phyloP scores from a whole-genome alignment of 371 early-diverging fungal genomes.

The Circinella minor region DNA sequence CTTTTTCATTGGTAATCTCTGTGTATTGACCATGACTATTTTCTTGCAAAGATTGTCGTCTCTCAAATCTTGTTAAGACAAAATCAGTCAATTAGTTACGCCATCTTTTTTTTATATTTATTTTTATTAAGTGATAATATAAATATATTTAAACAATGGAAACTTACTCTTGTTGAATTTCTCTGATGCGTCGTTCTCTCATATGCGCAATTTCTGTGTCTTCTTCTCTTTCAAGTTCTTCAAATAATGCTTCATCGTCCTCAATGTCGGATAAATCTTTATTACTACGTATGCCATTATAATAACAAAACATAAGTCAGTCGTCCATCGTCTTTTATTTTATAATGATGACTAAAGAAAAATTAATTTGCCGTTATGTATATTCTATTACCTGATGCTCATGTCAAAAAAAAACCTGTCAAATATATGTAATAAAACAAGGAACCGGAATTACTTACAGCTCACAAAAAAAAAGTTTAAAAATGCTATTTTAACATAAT shows the following conservation, averaged over 20 bases:
- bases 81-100: no score
- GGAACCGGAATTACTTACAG: no score
- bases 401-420: conserved; percentile 7
- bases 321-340: no score
- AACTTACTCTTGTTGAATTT: conserved; percentile 65
- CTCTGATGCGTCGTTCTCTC: conserved; percentile 67
- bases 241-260: conserved; percentile 71
- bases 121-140: not conserved
- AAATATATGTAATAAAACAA: not conserved
- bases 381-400: not conserved
- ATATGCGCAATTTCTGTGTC: conserved; percentile 53
- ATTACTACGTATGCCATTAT: not conserved
- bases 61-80: conserved; percentile 47
- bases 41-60: conserved; percentile 66
- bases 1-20: conserved; percentile 84
- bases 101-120: not conserved
- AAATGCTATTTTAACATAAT: no score
- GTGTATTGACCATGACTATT: conserved; percentile 82
- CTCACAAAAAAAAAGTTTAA: no score
- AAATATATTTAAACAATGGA: not conserved
- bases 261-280: conserved; percentile 28
- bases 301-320: no score
- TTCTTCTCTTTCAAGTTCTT: conserved; percentile 69
- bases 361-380: no score
- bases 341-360: no score